Conservation (phyloP, 768 basidiomycete species). For the Podaxis mareebaensis region DNA sequence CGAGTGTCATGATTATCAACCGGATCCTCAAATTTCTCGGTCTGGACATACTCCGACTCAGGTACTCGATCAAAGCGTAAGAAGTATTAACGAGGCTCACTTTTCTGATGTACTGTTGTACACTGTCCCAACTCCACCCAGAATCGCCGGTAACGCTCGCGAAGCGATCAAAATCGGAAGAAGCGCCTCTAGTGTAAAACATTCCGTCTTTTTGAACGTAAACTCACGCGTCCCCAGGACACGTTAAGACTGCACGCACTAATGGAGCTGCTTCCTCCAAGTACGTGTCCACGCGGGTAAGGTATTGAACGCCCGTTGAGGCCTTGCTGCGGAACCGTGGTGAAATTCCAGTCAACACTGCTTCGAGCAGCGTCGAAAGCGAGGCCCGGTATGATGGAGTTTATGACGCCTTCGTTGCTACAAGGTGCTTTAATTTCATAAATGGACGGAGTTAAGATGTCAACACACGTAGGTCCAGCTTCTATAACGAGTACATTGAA, state of each 20-base stretch:
- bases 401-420: not conserved
- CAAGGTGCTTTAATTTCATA: not conserved
- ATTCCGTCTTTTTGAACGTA: conserved; percentile 19
- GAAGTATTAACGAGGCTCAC: conserved; percentile 10
- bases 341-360: not conserved
- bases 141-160: conserved; percentile 29
- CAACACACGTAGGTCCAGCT: conserved; percentile 18
- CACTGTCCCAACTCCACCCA: conserved; percentile 35
- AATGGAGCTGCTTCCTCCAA: conserved; percentile 19
- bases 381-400: not conserved
- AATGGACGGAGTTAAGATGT: not conserved
- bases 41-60: conserved; percentile 2
- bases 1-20: conserved; percentile 20
- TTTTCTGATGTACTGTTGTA: conserved; percentile 27
- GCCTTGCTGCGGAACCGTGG: not conserved
- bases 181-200: conserved; percentile 24
- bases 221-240: conserved; percentile 16
- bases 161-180: conserved; percentile 24
- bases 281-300: not conserved
- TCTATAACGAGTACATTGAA: conserved; percentile 19
- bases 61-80: conserved; percentile 15
- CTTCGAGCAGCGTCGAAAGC: not conserved
- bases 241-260: conserved; percentile 23
- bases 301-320: not conserved
- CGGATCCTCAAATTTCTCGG: conserved; percentile 21